Evolutionary conservation across 2,329 filamentous ascomycete species (phyloP).

Genomic region (Furcasterigmium furcatum): DNA sequence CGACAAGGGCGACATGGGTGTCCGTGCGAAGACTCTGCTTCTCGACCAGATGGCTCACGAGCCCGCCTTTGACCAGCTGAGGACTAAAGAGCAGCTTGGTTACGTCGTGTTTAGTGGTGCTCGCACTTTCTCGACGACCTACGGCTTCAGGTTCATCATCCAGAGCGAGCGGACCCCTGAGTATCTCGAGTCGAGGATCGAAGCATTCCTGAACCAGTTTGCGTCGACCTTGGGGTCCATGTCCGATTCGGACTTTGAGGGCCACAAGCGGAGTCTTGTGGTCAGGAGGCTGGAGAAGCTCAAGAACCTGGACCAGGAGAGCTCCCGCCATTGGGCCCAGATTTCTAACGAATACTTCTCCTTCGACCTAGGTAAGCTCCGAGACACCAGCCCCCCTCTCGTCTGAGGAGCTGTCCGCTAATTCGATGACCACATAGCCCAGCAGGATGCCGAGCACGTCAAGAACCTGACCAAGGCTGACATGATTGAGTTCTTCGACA

Average conservation of each 20-base stretch:
- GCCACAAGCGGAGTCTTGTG: slow-evolving; percentile 85
- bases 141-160: slow-evolving; percentile 85
- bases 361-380: slow-evolving; percentile 80
- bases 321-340: slow-evolving; percentile 77
- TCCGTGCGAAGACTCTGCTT: slow-evolving; percentile 75
- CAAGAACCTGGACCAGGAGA: slow-evolving; percentile 88
- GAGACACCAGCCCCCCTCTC: too few relatives aligned
- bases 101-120: slow-evolving; percentile 91
- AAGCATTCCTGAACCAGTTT: slow-evolving; percentile 74
- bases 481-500: slow-evolving; percentile 74
- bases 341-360: slow-evolving; percentile 85
- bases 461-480: slow-evolving; percentile 74
- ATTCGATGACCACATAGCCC: slow-evolving; percentile 42
- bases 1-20: slow-evolving; percentile 61
- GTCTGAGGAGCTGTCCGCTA: too few relatives aligned
- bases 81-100: slow-evolving; percentile 95
- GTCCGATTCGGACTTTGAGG: slow-evolving; percentile 81
- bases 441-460: slow-evolving; percentile 73
- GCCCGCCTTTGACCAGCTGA: slow-evolving; percentile 88
- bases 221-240: slow-evolving; percentile 67
- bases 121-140: slow-evolving; percentile 68
- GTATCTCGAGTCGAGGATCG: slow-evolving; percentile 84
- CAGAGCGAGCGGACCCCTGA: slow-evolving; percentile 85
- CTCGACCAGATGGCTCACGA: slow-evolving; percentile 90
- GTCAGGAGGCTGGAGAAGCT: slow-evolving; percentile 85